Conservation (phyloP, 1,139 yeast species). For the Meyerozyma smithsonii region DNA sequence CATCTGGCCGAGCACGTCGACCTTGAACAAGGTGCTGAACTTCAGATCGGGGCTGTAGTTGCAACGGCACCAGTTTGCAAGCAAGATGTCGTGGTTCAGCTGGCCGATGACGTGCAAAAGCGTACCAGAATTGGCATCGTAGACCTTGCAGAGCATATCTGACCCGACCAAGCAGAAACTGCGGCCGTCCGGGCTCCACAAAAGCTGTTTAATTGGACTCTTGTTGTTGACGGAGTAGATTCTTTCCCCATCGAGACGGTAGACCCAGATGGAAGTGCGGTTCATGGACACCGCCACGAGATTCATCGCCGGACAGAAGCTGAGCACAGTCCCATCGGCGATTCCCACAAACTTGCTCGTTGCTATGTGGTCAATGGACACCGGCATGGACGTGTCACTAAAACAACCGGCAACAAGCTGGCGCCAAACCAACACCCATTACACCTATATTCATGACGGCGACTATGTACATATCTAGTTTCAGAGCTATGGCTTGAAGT, state of each 20-base stretch:
- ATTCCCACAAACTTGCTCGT: slow-evolving; percentile 31
- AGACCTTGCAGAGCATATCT: slow-evolving; percentile 42
- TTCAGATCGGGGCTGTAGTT: slow-evolving; percentile 21
- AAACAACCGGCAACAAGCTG: no score
- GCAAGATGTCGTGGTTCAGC: slow-evolving; percentile 10
- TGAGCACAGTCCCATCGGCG: slow-evolving; percentile 37
- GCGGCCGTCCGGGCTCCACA: slow-evolving; percentile 34
- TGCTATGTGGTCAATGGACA: not conserved
- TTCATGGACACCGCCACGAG: slow-evolving; percentile 47
- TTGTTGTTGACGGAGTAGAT: slow-evolving; percentile 46
- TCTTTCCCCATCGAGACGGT: slow-evolving; percentile 51
- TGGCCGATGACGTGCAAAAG: slow-evolving; percentile 22
- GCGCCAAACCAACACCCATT: not conserved
- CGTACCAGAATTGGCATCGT: slow-evolving; percentile 47
- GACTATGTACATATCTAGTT: not conserved
- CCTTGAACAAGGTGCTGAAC: slow-evolving; percentile 30
- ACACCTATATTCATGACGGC: not conserved
- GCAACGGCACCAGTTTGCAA: slow-evolving; percentile 25
- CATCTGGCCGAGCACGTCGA: slow-evolving; percentile 16
- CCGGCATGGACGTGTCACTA: not conserved
- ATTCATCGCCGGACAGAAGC: slow-evolving; percentile 57
- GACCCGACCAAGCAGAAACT: slow-evolving; percentile 42
- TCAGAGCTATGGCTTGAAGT: slow-evolving; percentile 24
- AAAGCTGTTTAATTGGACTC: slow-evolving; percentile 28
- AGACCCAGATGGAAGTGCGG: slow-evolving; percentile 46